A percentile compares a stretch with the other conserved stretches of the same genome.
Conservation (phyloP, 768 basidiomycete genomes). For the Sporobolomyces pararoseus region DNA sequence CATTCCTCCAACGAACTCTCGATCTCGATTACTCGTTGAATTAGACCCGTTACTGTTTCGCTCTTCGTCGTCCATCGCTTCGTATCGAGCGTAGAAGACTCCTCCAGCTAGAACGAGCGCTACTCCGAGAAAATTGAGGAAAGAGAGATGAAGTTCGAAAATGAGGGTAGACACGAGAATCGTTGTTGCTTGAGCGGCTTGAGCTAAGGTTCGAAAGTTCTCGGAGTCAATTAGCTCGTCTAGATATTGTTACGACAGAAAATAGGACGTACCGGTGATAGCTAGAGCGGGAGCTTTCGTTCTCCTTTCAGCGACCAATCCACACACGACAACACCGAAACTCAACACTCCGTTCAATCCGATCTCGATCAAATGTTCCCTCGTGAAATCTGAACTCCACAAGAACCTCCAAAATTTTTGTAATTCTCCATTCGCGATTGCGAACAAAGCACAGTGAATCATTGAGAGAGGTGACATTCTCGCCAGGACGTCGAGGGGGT, state of each 20-base stretch:
- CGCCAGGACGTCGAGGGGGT: slow-evolving; percentile 36
- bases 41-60: too few species aligned
- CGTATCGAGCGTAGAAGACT: slow-evolving; percentile 22
- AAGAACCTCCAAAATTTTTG: slow-evolving; percentile 16
- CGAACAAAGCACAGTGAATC: slow-evolving; percentile 33
- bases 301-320: slow-evolving; percentile 24
- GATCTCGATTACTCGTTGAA: too few species aligned
- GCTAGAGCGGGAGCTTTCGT: slow-evolving; percentile 26
- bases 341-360: slow-evolving; percentile 32
- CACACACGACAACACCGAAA: slow-evolving; percentile 24
- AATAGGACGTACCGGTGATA: slow-evolving; percentile 23
- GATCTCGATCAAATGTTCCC: slow-evolving; percentile 24
- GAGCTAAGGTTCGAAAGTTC: too few species aligned
- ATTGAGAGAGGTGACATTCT: slow-evolving; percentile 17
- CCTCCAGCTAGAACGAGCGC: slow-evolving; percentile 30
- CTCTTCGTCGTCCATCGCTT: slow-evolving; percentile 29
- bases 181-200: slow-evolving; percentile 37
- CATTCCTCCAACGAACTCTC: too few species aligned
- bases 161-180: slow-evolving; percentile 26
- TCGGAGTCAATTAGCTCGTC: too few species aligned
- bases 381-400: slow-evolving; percentile 16
- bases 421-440: slow-evolving; percentile 31
- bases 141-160: slow-evolving; percentile 26
- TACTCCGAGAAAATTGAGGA: slow-evolving; percentile 33
- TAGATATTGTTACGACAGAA: too few species aligned